Evolutionary conservation across 176 grass and related monocot species (phyloP), one percentile per base, ranked within the genome.

Genomic region (Lolium multiflorum): DNA sequence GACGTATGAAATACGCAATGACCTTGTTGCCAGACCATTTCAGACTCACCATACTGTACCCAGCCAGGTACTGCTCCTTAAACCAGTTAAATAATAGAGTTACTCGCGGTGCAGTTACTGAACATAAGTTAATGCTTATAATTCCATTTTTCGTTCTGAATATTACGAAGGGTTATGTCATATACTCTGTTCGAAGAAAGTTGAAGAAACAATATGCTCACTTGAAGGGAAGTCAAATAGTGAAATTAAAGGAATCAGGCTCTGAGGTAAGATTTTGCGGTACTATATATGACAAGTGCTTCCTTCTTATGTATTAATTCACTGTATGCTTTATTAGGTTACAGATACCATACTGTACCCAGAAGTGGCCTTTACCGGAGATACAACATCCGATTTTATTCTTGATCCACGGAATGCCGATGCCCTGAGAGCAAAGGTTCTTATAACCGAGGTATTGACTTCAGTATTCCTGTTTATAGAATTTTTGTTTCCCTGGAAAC

Each of bases 1-100:
- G 85, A 99, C 97, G 4, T 94, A 96, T 87, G 94, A 99, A 88
- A 92, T 96, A 81, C 84, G 97, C 73, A 99, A 99, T 90, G 92
- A 96, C 78, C 94, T 98, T 90, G 97, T 99, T 86, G 92, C 91
- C 46, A 92, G 92, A 70, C 94, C 97, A 89, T 96, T 99, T 82
- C 88, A 90, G 83, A 99, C 94, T 66, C 89, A 91, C 68, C 97
- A 98, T 88, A 76, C 91, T 82, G 89, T 99, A 84, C 97, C 97
- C 66, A 96, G 97, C 79, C 92, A 99, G 92, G 94, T 96, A 85
- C 61, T 38, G 3, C 75, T 77, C 25, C 54, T 87, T 81, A 73
- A 63, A 70, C 85, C 74, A 43, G 13, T 58, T 84, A 17, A 56
- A 81, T 35, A 68, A 28, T 88, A 26, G 31, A 80, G 65, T 81